Percentiles rank a stretch among this genome's conserved stretches.
Evolutionary conservation across 441 rosid species (phyloP).

Genomic region (Eugenia klotzschiana): DNA sequence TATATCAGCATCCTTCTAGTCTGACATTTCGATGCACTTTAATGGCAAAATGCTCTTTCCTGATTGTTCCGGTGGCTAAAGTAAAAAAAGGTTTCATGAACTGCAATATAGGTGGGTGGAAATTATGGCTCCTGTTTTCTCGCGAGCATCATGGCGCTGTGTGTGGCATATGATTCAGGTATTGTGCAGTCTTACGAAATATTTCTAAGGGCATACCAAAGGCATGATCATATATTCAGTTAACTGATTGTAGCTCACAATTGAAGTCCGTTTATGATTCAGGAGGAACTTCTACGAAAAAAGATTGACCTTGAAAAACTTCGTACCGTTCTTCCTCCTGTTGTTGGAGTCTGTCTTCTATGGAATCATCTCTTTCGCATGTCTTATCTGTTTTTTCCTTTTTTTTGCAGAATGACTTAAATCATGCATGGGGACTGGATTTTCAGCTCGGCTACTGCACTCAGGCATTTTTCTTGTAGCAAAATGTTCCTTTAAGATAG

Average conservation of each 20-base stretch:
- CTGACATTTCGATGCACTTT: neutral
- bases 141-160: constrained; percentile 65
- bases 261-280: neutral
- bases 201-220: neutral
- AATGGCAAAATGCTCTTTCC: neutral
- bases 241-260: neutral
- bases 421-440: constrained; percentile 69
- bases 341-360: neutral
- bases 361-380: neutral
- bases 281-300: neutral
- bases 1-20: neutral
- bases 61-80: neutral
- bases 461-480: constrained; percentile 26
- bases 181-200: neutral
- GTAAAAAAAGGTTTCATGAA: neutral
- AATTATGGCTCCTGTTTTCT: constrained; percentile 89
- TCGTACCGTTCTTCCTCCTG: neutral
- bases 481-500: neutral
- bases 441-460: constrained; percentile 68
- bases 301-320: neutral
- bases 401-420: constrained; percentile 48
- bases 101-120: constrained; percentile 45
- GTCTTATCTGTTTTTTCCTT: neutral
- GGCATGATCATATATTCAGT: neutral
- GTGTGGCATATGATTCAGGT: constrained; percentile 89